phyloP scores from a whole-genome alignment of 2,329 filamentous ascomycete species.

The Anthostomella pinea region DNA sequence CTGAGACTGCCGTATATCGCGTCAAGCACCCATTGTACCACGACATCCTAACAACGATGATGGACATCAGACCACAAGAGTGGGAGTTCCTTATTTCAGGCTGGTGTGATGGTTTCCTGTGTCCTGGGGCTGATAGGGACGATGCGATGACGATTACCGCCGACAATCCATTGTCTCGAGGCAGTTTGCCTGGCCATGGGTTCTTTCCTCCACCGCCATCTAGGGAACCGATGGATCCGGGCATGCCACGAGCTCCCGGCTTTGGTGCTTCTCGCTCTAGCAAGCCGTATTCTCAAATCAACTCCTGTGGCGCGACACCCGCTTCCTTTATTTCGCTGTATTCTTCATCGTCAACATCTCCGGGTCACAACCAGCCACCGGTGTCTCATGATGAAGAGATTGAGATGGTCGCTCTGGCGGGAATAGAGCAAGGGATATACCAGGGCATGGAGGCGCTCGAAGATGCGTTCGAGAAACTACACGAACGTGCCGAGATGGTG shows the following conservation, averaged over 20 bases:
- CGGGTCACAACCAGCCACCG: slow-evolving; percentile 46
- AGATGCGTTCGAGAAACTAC: slow-evolving; percentile 90
- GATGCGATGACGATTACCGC: slow-evolving; percentile 38
- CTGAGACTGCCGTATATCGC: slow-evolving; percentile 84
- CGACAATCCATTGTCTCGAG: slow-evolving; percentile 46
- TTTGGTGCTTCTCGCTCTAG: slow-evolving; percentile 43
- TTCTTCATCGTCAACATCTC: slow-evolving; percentile 38
- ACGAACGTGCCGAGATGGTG: slow-evolving; percentile 78
- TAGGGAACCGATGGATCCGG: slow-evolving; percentile 41
- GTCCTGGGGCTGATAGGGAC: slow-evolving; percentile 79
- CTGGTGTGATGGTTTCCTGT: slow-evolving; percentile 91
- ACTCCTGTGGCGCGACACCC: slow-evolving; percentile 53
- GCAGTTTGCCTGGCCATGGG: slow-evolving; percentile 52
- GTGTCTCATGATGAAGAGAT: slow-evolving; percentile 93
- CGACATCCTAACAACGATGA: slow-evolving; percentile 80
- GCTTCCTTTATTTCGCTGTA: slow-evolving; percentile 46
- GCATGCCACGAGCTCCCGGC: slow-evolving; percentile 39
- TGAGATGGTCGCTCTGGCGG: slow-evolving; percentile 83
- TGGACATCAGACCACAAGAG: slow-evolving; percentile 85
- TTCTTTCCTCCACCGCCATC: slow-evolving; percentile 41
- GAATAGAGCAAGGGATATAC: slow-evolving; percentile 92
- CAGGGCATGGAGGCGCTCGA: slow-evolving; percentile 91
- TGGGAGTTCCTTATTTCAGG: slow-evolving; percentile 96
- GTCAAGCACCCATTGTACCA: slow-evolving; percentile 80
- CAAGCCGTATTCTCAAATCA: slow-evolving; percentile 48